Conservation (phyloP, 129 eudicot species). For the Centrapalus pauciflorus region DNA sequence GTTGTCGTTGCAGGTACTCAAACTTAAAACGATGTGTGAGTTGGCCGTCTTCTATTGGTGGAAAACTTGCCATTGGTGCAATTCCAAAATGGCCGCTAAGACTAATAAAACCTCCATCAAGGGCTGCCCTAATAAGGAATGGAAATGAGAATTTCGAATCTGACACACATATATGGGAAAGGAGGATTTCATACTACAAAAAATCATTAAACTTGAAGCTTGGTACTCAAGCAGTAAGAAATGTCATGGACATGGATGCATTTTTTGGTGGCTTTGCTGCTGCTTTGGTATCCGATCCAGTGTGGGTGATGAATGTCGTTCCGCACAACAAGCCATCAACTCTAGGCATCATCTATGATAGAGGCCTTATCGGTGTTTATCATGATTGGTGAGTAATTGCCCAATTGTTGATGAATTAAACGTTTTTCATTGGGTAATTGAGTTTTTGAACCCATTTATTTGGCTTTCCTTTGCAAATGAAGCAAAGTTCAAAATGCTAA, state of each 20-base stretch:
- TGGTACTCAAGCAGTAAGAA: constrained; percentile 75
- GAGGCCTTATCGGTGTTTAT: constrained; percentile 89
- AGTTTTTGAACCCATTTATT: background rate
- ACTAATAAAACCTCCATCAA: constrained; percentile 57
- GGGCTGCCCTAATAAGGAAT: constrained; percentile 50
- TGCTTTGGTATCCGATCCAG: constrained; percentile 69
- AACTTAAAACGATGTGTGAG: constrained; percentile 80
- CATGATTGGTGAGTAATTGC: constrained; percentile 85
- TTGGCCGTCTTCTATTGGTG: constrained; percentile 43
- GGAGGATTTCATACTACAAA: constrained; percentile 74
- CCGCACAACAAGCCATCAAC: constrained; percentile 68
- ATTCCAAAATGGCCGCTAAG: constrained; percentile 93
- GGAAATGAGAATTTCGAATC: constrained; percentile 69
- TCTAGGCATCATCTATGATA: constrained; percentile 68
- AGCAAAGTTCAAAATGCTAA: background rate
- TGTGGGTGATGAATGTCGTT: constrained; percentile 98
- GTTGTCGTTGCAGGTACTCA: constrained; percentile 54
- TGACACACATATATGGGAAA: constrained; percentile 64
- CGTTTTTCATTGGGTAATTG: background rate
- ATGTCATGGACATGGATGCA: constrained; percentile 93
- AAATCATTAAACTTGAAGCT: constrained; percentile 66
- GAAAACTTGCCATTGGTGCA: constrained; percentile 65
- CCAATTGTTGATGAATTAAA: background rate
- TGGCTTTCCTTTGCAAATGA: background rate
- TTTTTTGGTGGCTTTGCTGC: constrained; percentile 96